Evolutionary conservation across 2,329 filamentous ascomycete genomes (phyloP).

Genomic region (Graphiopsis chlorocephala): DNA sequence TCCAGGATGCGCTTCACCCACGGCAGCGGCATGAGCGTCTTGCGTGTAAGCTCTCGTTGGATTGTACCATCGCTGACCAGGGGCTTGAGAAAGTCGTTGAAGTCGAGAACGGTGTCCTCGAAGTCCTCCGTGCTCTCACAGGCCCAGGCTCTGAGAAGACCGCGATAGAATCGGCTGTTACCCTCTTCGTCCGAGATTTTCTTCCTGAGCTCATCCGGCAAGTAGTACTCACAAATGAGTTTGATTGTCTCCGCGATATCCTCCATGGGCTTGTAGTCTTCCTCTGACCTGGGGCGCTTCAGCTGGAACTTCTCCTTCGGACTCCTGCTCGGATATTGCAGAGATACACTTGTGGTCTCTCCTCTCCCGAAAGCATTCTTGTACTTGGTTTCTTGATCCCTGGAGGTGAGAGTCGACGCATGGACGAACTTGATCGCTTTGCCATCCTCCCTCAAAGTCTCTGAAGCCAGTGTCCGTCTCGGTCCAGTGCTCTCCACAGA

Average conservation of each 20-base stretch:
- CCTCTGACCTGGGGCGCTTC: conserved; percentile 63
- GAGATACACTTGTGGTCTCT: conserved; percentile 46
- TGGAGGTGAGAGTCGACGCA: conserved; percentile 41
- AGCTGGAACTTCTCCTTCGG: conserved; percentile 60
- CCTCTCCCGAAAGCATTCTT: conserved; percentile 48
- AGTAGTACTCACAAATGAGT: conserved; percentile 68
- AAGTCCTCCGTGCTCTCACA: conserved; percentile 66
- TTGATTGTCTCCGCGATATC: conserved; percentile 58
- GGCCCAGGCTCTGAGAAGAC: conserved; percentile 70
- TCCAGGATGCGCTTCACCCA: conserved; percentile 61
- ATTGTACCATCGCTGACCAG: conserved; percentile 70
- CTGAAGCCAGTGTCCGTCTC: conserved; percentile 22
- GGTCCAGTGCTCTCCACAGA: conserved; percentile 31
- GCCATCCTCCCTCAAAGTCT: conserved; percentile 21
- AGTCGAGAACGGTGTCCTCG: conserved; percentile 67
- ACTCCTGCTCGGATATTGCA: conserved; percentile 77
- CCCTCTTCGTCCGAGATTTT: conserved; percentile 51
- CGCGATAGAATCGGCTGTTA: conserved; percentile 70
- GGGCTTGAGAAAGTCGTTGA: conserved; percentile 68
- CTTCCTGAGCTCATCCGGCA: conserved; percentile 61
- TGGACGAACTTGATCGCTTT: conserved; percentile 38
- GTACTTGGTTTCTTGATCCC: conserved; percentile 46
- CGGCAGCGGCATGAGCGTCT: conserved; percentile 73
- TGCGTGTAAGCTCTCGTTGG: conserved; percentile 65
- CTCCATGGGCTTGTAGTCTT: conserved; percentile 63